Base-by-base conservation (phyloP, 2,329 filamentous ascomycete species). In the Alternaria viburni region DNA sequence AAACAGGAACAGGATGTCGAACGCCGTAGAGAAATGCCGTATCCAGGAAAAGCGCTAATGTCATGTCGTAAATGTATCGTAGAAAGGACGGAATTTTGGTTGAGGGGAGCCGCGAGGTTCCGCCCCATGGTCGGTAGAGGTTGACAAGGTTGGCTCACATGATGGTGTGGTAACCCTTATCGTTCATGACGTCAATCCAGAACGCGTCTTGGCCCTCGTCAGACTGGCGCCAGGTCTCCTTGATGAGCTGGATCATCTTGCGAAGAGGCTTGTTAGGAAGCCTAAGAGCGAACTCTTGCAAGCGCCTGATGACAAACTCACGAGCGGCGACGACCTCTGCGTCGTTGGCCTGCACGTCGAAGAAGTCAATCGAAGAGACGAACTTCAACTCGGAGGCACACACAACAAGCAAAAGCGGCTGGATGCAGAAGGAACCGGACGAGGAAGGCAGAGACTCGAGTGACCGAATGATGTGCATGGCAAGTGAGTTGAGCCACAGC, bases 131-230 rank as follows among this genome's bases (percentile, higher is more conserved):
- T 15, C 9, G 19, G 49, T 52, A 17, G 49, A 41, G 6, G 23
- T 46, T 21, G 43, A 17, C 28, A 10, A 17, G 21, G n/a, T 76
- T 64, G 46, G 47, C 84, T 19, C 82, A 84, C 82, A 86, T 85
- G 25, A 87, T 83, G 13, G 85, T 87, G 72, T 87, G 84, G 84
- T 84, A 87, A 9, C 84, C 83, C 61, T 84, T 86, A 72, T 87
- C 84, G 67, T 86, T 83, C 83, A 86, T 85, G 6, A 87, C 81
- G 70, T 87, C 85, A 68, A 87, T 81, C 86, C 86, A 87, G 71
- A 86, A 87, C 5, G 81, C 79, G 26, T 83, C 79, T n/a, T 81
- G 77, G 0, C 83, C 84, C 2, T 79, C 78, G 71, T 88, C 86
- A 69, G 86, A 80, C 57, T 83, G 77, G 49, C 78, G 76, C 86